A percentile compares a stretch with the other conserved stretches of the same genome.
Conservation (phyloP, 495 filamentous ascomycete species). For the Tuber indicum region DNA sequence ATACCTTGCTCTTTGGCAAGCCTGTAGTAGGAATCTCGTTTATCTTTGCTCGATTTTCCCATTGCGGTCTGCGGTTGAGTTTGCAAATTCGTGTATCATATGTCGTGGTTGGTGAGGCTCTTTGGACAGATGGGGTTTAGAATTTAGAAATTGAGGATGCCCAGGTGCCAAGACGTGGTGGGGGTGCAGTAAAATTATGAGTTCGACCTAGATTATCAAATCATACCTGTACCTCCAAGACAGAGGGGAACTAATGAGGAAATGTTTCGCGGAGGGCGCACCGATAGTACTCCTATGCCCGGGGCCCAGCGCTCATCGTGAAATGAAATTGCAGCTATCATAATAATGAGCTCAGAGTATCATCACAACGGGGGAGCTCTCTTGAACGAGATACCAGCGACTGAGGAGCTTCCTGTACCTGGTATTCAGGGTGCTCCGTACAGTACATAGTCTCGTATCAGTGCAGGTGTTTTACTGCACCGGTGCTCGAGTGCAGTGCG, state of each 20-base stretch:
- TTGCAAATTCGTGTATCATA: neutral
- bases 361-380: neutral
- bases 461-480: neutral
- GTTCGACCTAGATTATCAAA: too few relatives aligned
- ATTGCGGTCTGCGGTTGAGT: slow-evolving; percentile 47
- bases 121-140: neutral
- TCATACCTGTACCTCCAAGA: neutral
- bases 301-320: neutral
- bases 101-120: neutral
- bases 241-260: too few relatives aligned
- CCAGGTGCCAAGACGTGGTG: neutral
- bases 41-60: slow-evolving; percentile 98
- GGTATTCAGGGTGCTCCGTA: neutral
- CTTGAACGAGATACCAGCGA: neutral
- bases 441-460: too few relatives aligned
- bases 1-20: slow-evolving; percentile 87
- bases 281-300: neutral
- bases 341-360: neutral
- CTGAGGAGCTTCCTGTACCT: neutral
- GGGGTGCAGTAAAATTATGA: neutral
- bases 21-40: slow-evolving; percentile 94
- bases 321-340: neutral
- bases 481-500: too few relatives aligned
- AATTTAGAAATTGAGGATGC: neutral
- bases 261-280: neutral